Percentiles rank a stretch among this genome's conserved stretches.
phyloP scores from a whole-genome alignment of 2,329 filamentous ascomycete genomes.

The Sclerotinia borealis region DNA sequence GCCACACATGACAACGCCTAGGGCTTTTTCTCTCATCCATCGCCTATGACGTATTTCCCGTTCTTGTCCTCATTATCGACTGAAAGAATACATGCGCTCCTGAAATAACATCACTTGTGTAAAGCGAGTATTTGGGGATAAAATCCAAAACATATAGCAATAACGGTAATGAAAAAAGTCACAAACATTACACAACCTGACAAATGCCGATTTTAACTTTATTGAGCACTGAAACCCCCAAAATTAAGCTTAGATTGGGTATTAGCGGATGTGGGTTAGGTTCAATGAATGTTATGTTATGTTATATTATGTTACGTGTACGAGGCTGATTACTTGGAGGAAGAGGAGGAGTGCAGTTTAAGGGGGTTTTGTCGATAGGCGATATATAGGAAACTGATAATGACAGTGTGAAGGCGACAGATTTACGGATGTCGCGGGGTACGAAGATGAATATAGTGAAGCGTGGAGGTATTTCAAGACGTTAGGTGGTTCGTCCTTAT shows the following conservation, averaged over 20 bases:
- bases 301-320: no score
- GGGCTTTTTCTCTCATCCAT: constrained; percentile 22
- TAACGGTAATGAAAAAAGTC: no score
- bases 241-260: constrained; percentile 32
- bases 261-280: constrained; percentile 30
- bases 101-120: no score
- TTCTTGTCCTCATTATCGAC: not conserved
- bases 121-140: no score
- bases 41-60: constrained; percentile 25
- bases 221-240: no score
- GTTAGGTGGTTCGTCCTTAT: constrained; percentile 14
- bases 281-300: constrained; percentile 36
- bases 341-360: constrained; percentile 22
- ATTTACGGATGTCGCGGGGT: constrained; percentile 24
- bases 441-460: constrained; percentile 29
- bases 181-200: no score
- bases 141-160: no score
- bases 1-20: constrained; percentile 30
- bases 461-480: constrained; percentile 27
- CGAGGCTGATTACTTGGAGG: constrained; percentile 24
- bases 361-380: not conserved
- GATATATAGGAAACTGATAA: not conserved
- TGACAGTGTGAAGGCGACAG: not conserved
- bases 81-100: no score
- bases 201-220: no score